phyloP scores from a whole-genome alignment of 2,329 filamentous ascomycete genomes.

The Sporothrix brunneoviolacea region DNA sequence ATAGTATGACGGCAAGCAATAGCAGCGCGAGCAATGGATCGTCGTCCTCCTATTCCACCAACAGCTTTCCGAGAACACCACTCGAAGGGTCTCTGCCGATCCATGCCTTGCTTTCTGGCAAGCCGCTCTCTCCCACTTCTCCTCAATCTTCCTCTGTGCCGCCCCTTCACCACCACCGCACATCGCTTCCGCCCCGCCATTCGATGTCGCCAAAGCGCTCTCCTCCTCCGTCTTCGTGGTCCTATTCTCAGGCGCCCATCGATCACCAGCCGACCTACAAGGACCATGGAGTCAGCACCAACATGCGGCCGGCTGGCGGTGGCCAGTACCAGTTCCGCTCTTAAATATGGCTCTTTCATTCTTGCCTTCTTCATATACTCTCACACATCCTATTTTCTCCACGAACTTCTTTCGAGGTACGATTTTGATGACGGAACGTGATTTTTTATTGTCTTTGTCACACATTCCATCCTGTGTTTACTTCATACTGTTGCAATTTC shows the following conservation, averaged over 20 bases:
- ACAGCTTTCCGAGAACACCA: constrained; percentile 35
- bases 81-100: constrained; percentile 48
- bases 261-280: constrained; percentile 5
- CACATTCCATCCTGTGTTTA: too few species aligned
- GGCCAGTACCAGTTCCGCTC: neutral
- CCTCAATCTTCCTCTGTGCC: neutral
- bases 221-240: neutral
- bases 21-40: constrained; percentile 20
- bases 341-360: too few species aligned
- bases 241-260: neutral
- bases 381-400: neutral
- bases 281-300: neutral
- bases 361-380: too few species aligned
- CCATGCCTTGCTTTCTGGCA: constrained; percentile 39
- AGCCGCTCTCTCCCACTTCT: constrained; percentile 8
- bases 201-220: neutral
- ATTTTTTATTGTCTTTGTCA: too few species aligned
- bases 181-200: neutral
- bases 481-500: too few species aligned
- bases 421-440: too few species aligned
- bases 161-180: neutral
- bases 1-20: constrained; percentile 21
- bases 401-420: too few species aligned
- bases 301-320: constrained; percentile 11
- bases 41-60: constrained; percentile 32